Percentiles rank a stretch among this genome's conserved stretches.
Evolutionary conservation across 2,329 filamentous ascomycete genomes (phyloP).

Genomic region (Neonectria coccinea): DNA sequence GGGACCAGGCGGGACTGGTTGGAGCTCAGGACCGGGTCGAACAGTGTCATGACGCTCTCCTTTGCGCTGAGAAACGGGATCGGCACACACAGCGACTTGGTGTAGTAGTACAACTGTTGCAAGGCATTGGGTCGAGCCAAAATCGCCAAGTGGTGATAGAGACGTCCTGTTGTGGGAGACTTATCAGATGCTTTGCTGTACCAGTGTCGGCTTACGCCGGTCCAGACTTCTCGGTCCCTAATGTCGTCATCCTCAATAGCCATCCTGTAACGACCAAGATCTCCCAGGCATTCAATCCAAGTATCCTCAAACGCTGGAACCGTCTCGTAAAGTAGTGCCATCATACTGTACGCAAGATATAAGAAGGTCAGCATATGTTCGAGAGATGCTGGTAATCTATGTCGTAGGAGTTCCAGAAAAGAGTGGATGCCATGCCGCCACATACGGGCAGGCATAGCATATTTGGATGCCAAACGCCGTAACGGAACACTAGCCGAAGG

Average conservation of each 20-base stretch:
- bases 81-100: conserved; percentile 75
- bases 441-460: conserved; percentile 92
- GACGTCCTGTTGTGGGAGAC: conserved; percentile 77
- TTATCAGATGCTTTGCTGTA: conserved; percentile 85
- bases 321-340: conserved; percentile 87
- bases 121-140: conserved; percentile 76
- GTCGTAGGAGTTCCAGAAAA: conserved; percentile 81
- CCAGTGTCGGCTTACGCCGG: conserved; percentile 83
- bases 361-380: conserved; percentile 95
- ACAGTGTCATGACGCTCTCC: conserved; percentile 77
- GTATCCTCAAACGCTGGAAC: conserved; percentile 86
- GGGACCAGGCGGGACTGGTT: conserved; percentile 49
- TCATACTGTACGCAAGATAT: conserved; percentile 89
- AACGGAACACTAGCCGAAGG: conserved; percentile 79
- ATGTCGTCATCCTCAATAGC: conserved; percentile 88
- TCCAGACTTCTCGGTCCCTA: conserved; percentile 83
- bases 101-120: conserved; percentile 79
- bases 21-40: conserved; percentile 67
- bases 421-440: conserved; percentile 94
- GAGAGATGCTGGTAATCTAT: conserved; percentile 78
- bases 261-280: conserved; percentile 87
- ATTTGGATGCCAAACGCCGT: conserved; percentile 78
- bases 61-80: conserved; percentile 75
- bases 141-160: conserved; percentile 92
- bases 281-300: conserved; percentile 94